phyloP scores from a whole-genome alignment of 768 basidiomycete species.

The Kwoniella europaea region DNA sequence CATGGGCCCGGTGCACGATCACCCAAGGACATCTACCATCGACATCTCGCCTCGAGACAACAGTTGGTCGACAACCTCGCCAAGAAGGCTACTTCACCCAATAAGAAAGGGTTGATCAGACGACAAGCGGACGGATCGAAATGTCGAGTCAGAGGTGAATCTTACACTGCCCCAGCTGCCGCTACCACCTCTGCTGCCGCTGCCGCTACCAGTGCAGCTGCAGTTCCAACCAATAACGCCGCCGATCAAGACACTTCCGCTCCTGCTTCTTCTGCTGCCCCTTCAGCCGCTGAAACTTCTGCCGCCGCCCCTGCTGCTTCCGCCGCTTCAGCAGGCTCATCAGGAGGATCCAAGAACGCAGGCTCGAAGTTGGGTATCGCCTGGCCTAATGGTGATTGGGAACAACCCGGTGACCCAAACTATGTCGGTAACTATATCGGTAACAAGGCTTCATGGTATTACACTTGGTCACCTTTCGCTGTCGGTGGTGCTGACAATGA shows the following conservation, averaged over 20 bases:
- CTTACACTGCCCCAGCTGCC: constrained; percentile 16
- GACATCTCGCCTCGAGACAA: constrained; percentile 41
- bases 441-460: constrained; percentile 61
- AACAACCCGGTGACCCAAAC: constrained; percentile 33
- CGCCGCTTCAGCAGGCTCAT: constrained; percentile 6
- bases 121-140: constrained; percentile 40
- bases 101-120: constrained; percentile 32
- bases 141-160: constrained; percentile 42
- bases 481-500: constrained; percentile 60
- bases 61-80: constrained; percentile 24
- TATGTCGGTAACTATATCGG: constrained; percentile 66
- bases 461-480: constrained; percentile 70
- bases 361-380: constrained; percentile 67
- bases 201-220: constrained; percentile 56
- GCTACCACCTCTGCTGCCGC: constrained; percentile 47
- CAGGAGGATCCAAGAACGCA: constrained; percentile 41
- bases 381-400: constrained; percentile 68
- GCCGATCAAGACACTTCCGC: constrained; percentile 19
- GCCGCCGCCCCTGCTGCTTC: constrained; percentile 21
- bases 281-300: constrained; percentile 16
- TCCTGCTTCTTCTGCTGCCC: constrained; percentile 17
- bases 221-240: constrained; percentile 9
- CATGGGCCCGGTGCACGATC: constrained; percentile 15
- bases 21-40: constrained; percentile 29
- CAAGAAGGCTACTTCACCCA: constrained; percentile 2